A percentile compares a stretch with the other conserved stretches of the same genome.
Conservation (phyloP, 331 rosid species). For the Spiraea crenata region DNA sequence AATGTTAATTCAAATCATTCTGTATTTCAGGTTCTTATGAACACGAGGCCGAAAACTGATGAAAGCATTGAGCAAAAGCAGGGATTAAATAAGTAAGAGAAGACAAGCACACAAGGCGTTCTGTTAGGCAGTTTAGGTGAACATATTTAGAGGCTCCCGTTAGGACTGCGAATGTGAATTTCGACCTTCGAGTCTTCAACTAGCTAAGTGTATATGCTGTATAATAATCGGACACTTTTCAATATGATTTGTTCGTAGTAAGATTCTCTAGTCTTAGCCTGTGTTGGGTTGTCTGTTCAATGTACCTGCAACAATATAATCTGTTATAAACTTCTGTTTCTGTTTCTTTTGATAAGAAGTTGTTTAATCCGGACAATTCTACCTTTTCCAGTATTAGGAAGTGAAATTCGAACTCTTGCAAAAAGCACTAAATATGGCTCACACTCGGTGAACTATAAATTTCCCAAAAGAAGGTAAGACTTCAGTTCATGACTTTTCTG, state of each 20-base stretch:
- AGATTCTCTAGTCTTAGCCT: neutral
- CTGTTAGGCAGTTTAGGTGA: neutral
- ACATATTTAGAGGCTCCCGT: neutral
- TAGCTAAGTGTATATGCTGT: neutral
- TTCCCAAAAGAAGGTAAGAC: no score
- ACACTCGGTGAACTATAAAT: no score
- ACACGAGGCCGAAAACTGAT: constrained; percentile 41
- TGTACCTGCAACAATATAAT: neutral
- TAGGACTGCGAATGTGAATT: neutral
- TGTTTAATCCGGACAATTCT: no score
- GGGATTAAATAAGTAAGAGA: constrained; percentile 26
- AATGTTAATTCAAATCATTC: neutral
- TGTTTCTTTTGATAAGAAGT: neutral
- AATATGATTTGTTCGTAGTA: neutral
- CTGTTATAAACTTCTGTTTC: neutral
- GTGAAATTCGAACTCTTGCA: no score
- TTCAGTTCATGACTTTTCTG: no score
- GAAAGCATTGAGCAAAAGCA: constrained; percentile 32
- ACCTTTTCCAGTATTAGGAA: no score
- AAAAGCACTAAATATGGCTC: no score
- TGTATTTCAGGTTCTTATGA: constrained; percentile 44
- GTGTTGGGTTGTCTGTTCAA: neutral
- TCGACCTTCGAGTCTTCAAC: neutral
- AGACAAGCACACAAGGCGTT: constrained; percentile 6
- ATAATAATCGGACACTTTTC: neutral